Conservation (phyloP, 495 filamentous ascomycete species). For the Melanomma pulvis-pyrius region DNA sequence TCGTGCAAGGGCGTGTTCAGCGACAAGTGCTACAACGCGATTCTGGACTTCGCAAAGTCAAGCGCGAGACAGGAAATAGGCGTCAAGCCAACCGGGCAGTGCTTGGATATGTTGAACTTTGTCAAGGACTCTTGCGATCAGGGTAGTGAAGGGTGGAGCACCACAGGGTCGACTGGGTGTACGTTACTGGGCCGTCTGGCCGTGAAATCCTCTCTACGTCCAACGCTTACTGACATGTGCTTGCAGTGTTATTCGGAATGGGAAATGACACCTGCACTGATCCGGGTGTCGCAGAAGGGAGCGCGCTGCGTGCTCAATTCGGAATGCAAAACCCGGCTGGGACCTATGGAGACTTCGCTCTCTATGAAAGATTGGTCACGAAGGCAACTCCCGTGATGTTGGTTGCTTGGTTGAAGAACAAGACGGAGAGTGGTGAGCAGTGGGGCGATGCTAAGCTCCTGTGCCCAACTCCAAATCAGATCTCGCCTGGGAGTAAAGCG, state of each 20-base stretch:
- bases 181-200: not conserved
- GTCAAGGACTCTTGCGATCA: not conserved
- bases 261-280: not conserved
- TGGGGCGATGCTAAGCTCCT: not conserved
- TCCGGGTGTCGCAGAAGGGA: not conserved
- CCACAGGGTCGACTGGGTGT: not conserved
- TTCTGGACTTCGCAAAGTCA: not conserved
- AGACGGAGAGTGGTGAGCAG: not conserved
- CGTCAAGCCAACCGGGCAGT: not conserved
- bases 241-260: not conserved
- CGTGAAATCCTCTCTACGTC: not conserved
- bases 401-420: slow-evolving; percentile 5
- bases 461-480: not conserved
- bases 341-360: not conserved
- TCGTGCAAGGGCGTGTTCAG: slow-evolving; percentile 6
- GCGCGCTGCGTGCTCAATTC: not conserved
- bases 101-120: not conserved
- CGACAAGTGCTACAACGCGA: slow-evolving; percentile 11
- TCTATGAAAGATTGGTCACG: not conserved
- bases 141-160: not conserved
- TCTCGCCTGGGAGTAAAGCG: not conserved
- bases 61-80: not conserved
- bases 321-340: not conserved
- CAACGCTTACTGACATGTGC: not conserved
- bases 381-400: not conserved